These are phyloP conservation scores for Fusarium sp. DNA, from an alignment of 2,329 filamentous ascomycete species.

Conservation along the genomic window DNA sequence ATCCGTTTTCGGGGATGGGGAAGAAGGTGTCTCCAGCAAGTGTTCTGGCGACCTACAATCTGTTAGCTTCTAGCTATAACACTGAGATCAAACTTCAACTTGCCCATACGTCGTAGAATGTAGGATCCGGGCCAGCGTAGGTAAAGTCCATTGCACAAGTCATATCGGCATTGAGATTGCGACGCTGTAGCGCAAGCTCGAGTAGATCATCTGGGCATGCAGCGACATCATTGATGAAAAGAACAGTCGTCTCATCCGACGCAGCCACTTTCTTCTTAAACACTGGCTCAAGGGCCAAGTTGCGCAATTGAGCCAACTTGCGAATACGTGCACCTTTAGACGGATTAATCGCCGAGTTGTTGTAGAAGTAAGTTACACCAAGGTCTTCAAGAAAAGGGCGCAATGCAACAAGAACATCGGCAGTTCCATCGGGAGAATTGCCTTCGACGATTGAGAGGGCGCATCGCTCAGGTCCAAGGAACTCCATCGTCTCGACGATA, in stretches of 20 bases:
- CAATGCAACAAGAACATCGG: slow-evolving; percentile 59
- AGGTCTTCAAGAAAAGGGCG: slow-evolving; percentile 52
- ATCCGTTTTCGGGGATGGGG: slow-evolving; percentile 61
- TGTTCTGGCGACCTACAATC: slow-evolving; percentile 57
- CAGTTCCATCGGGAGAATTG: slow-evolving; percentile 65
- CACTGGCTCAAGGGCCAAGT: slow-evolving; percentile 63
- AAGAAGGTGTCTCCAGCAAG: slow-evolving; percentile 68
- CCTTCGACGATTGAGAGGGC: slow-evolving; percentile 67
- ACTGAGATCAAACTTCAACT: neutral
- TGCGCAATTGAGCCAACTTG: slow-evolving; percentile 62
- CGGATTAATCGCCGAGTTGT: slow-evolving; percentile 57
- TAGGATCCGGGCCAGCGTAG: slow-evolving; percentile 56
- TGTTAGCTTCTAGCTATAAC: neutral
- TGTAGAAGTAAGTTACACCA: slow-evolving; percentile 56
- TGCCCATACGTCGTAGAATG: slow-evolving; percentile 67
- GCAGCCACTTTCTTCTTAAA: slow-evolving; percentile 42
- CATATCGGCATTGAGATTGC: slow-evolving; percentile 62
- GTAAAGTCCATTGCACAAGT: slow-evolving; percentile 70
- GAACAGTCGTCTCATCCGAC: slow-evolving; percentile 54
- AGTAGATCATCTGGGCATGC: slow-evolving; percentile 66
- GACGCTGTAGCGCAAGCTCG: slow-evolving; percentile 63
- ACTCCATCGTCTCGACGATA: slow-evolving; percentile 61
- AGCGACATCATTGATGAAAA: slow-evolving; percentile 67
- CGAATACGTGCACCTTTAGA: slow-evolving; percentile 56
- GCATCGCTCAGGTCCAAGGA: slow-evolving; percentile 63